Evolutionary conservation across 345 rosid genomes (phyloP).

Genomic region (Gossypium rotundifolium): DNA sequence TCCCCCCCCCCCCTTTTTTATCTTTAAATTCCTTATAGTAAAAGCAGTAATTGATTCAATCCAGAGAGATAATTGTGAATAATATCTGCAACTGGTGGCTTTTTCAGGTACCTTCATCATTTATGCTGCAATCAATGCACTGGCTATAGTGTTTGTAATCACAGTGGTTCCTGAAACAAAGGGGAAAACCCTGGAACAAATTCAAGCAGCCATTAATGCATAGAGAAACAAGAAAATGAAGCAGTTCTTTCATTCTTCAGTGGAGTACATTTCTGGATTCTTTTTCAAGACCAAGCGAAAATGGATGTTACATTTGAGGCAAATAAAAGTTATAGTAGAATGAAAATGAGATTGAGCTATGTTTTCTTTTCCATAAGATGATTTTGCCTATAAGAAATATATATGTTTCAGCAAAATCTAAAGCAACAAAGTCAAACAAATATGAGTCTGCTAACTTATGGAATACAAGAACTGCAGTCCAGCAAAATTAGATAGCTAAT

Average conservation of each 20-base stretch:
- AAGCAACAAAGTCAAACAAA: background rate
- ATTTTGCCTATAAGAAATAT: background rate
- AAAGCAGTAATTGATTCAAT: background rate
- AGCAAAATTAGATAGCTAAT: background rate
- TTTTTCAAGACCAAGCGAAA: too few species aligned
- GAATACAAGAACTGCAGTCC: background rate
- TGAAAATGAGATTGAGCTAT: background rate
- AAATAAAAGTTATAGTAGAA: background rate
- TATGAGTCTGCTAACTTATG: background rate
- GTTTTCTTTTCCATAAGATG: background rate
- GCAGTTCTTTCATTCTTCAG: background rate
- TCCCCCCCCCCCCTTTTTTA: too few species aligned
- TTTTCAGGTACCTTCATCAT: slow-evolving; percentile 53
- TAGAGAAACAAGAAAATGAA: slow-evolving; percentile 15
- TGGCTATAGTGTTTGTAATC: slow-evolving; percentile 47
- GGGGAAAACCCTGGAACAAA: slow-evolving; percentile 81
- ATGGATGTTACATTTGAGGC: too few species aligned
- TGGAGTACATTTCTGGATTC: background rate
- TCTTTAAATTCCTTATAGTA: too few species aligned
- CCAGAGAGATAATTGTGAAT: background rate
- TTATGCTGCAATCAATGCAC: slow-evolving; percentile 64
- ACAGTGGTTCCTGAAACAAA: slow-evolving; percentile 82
- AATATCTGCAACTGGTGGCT: background rate
- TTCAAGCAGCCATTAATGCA: slow-evolving; percentile 64
- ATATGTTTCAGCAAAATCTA: background rate